Base-by-base conservation (phyloP, 352 stramenopile genomes). In the Phytophthora parvispora region DNA sequence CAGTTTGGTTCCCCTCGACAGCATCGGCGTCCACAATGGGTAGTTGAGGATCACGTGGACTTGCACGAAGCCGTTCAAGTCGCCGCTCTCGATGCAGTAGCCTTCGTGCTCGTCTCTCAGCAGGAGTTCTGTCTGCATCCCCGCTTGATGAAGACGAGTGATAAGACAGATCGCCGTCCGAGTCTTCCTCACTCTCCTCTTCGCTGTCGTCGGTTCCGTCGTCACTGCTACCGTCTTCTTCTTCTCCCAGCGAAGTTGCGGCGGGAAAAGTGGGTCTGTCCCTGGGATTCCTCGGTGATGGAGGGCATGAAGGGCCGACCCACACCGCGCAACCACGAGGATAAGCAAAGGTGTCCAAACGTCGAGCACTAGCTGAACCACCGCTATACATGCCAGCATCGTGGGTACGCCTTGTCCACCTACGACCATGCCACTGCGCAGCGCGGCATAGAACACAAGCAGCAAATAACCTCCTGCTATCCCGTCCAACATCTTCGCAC, bases 331-430 rank as follows among this genome's bases (percentile, higher is more conserved):
- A n/a, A 85, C 77, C 24, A 93, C 84, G 28, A 95, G 64, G 45
- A 92, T 80, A 6, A 95, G 70, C 42, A 95, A 52, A 12, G 87
- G 85, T 24, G 70, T 64, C 87, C 87, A 95, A 10, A 88, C 69
- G 28, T 95, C 84, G 2, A 95, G 66, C 2, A 92, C 68, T 3
- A 95, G 42, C 29, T 83, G 54, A 18, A 91, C 58, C 9, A 81
- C 22, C 5, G 57, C 82, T n/a, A 79, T 85, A 25, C 84, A 58
- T 1, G 61, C 69, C 12, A 95, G 55, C 40, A 93, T 58, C 2
- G 65, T 60, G 18, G 81, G 64, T 5, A 92, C 70, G 0, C 71
- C 76, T 36, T 65, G 70, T 6, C 75, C 72, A 0, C 78, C 78
- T 29, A 94, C 75, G 38, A 87, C 80, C 49, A 86, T 78, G 2